These are phyloP conservation scores for Taphrina pruni DNA, from an alignment of 1,139 yeast genomes.

Conservation along the genomic window DNA sequence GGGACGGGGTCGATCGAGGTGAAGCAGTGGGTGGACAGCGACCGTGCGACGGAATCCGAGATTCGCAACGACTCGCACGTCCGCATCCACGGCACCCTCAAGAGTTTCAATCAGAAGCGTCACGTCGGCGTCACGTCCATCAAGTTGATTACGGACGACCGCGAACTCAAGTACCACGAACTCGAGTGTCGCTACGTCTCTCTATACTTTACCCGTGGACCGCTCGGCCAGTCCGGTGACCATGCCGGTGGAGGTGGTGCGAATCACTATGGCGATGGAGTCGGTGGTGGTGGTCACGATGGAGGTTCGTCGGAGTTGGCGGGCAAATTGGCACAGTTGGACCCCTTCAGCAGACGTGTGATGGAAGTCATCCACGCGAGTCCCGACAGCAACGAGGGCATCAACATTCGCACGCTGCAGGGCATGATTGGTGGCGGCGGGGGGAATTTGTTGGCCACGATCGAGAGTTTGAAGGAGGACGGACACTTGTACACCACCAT, in stretches of 20 bases:
- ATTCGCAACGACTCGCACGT: conserved; percentile 62
- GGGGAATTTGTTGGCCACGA: conserved; percentile 26
- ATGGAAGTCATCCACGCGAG: conserved; percentile 43
- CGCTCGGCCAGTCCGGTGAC: conserved; percentile 7
- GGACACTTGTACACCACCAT: conserved; percentile 47
- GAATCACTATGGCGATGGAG: conserved; percentile 12
- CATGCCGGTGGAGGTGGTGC: conserved; percentile 3
- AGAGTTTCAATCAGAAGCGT: conserved; percentile 70
- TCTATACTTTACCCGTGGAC: conserved; percentile 48
- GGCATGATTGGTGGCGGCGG: conserved; percentile 39
- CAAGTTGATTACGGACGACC: conserved; percentile 67
- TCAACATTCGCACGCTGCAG: conserved; percentile 44
- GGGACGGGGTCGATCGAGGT: conserved; percentile 83
- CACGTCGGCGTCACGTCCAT: conserved; percentile 70
- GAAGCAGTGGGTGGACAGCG: conserved; percentile 51
- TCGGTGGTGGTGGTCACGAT: conserved; percentile 27
- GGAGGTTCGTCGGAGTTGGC: conserved; percentile 17
- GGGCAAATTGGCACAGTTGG: conserved; percentile 38
- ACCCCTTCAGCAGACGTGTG: conserved; percentile 44
- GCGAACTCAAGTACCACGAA: conserved; percentile 77
- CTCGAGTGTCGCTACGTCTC: conserved; percentile 73
- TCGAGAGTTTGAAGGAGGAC: conserved; percentile 44
- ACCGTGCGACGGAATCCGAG: conserved; percentile 43
- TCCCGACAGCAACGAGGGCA: conserved; percentile 45
- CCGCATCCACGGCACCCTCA: conserved; percentile 72